Base-by-base conservation (phyloP, 768 basidiomycete species). In the Paxillus involutus region DNA sequence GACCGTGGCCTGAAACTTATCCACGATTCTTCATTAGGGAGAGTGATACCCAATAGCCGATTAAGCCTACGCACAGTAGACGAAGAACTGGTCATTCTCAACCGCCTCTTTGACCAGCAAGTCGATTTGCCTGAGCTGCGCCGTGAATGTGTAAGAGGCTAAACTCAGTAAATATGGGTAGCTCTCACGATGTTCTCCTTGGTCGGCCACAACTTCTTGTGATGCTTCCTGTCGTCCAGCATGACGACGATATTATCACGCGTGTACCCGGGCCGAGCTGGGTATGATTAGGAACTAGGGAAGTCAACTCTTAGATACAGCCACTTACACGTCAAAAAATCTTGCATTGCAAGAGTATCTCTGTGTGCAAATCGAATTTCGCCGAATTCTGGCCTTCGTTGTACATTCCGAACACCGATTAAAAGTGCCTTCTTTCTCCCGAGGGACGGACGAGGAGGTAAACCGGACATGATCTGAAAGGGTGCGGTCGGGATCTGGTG, bases 31-130 rank as follows among this genome's bases (percentile, higher is more conserved):
- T 39, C 4, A 12, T 21, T 26, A 16, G 19, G 17, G 14, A 26
- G 6, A 37, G 13, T 16, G 13, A 13, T 12, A 12, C 35, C 10
- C 13, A 35, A 16, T 21, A 49, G 10, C 17, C 6, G 6, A 40
- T n/a, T 17, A 26, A 26, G 36, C 30, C n/a, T 21, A 40, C 55
- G 26, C 21, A 53, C 55, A 56, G n/a, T 53, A 56, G 17, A 56
- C 55, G 4, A 56, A 56, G 8, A 56, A 47, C 21, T 19, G 36
- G 45, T 56, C 55, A 11, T 47, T 12, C 36, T 41, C 19, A 7
- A 30, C 26, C 3, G 55, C 53, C 0, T 6, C 17, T 33, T 41
- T 9, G 14, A 54, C 55, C 8, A 56, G 3, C n/a, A 19, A 12
- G 10, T 56, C 32, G 26, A 56, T 56, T 40, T 56, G 35, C 6